A percentile compares a stretch with the other conserved stretches of the same genome.
phyloP scores from a whole-genome alignment of 768 basidiomycete genomes.

The Agrocybe praecox region DNA sequence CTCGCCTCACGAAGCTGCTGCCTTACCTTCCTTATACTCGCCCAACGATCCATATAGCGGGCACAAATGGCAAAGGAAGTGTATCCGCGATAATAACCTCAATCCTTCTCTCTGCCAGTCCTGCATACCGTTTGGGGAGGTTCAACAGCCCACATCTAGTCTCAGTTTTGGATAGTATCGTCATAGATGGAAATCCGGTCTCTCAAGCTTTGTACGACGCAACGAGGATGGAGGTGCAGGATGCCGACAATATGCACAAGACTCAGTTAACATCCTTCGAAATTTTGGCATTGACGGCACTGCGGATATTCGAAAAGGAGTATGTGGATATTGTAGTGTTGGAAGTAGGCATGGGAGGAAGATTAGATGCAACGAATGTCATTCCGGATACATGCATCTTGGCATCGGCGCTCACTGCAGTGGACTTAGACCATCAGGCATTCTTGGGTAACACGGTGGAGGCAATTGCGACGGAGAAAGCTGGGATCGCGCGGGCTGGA shows the following conservation, averaged over 20 bases:
- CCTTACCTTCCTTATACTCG: conserved; percentile 60
- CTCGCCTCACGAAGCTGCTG: conserved; percentile 58
- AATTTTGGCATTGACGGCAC: conserved; percentile 79
- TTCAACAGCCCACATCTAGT: conserved; percentile 96
- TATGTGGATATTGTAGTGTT: conserved; percentile 76
- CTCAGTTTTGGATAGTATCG: conserved; percentile 74
- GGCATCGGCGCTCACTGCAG: conserved; percentile 80
- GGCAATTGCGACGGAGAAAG: conserved; percentile 82
- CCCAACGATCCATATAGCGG: conserved; percentile 89
- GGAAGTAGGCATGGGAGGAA: conserved; percentile 96
- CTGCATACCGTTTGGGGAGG: conserved; percentile 68
- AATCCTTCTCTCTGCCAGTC: conserved; percentile 58
- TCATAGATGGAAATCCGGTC: conserved; percentile 62
- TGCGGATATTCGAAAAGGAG: conserved; percentile 69
- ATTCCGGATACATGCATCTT: conserved; percentile 71
- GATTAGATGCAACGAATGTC: conserved; percentile 90
- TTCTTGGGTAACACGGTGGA: conserved; percentile 81
- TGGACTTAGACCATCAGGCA: conserved; percentile 92
- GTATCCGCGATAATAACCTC: conserved; percentile 84
- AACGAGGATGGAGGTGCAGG: conserved; percentile 50
- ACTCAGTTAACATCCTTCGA: conserved; percentile 77
- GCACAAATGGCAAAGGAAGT: conserved; percentile 98
- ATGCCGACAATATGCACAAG: conserved; percentile 41
- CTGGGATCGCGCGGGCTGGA: conserved; percentile 69
- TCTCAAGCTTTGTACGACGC: conserved; percentile 45